Evolutionary conservation across 75 land plant genomes (phyloP).

Genomic region (Adiantum capillusveneris): DNA sequence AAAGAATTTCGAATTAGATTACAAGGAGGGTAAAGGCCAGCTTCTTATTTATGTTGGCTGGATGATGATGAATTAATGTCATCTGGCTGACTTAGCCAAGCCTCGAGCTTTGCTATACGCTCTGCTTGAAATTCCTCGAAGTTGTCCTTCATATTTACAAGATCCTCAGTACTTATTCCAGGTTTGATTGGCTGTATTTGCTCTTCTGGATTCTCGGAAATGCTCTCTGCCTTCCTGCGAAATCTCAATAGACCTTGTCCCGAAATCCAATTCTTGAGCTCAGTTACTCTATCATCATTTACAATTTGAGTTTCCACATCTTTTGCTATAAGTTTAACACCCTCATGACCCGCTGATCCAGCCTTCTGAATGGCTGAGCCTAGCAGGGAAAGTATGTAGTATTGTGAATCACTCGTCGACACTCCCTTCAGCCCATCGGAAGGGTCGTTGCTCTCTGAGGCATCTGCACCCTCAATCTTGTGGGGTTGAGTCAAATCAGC

Average conservation of each 20-base stretch:
- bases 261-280: slow-evolving; percentile 38
- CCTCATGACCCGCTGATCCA: neutral
- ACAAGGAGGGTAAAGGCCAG: no score
- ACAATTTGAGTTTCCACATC: slow-evolving; percentile 4
- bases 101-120: slow-evolving; percentile 55
- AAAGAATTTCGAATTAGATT: no score
- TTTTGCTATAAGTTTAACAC: slow-evolving; percentile 2
- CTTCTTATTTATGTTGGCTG: no score
- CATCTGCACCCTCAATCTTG: neutral
- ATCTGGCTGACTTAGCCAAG: slow-evolving; percentile 46
- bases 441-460: neutral
- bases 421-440: neutral
- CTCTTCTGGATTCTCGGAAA: slow-evolving; percentile 4
- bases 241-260: slow-evolving; percentile 13
- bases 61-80: no score
- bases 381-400: neutral
- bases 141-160: slow-evolving; percentile 24
- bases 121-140: slow-evolving; percentile 55
- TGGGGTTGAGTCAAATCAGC: neutral
- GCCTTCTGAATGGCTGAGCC: slow-evolving; percentile 3
- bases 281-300: slow-evolving; percentile 14
- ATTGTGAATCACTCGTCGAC: neutral
- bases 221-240: neutral
- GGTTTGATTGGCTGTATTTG: slow-evolving; percentile 15
- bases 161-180: slow-evolving; percentile 5